Percentiles rank a stretch among this genome's conserved stretches.
These are phyloP conservation scores for Cicer pinnatifidum DNA, from an alignment of 306 rosid species.

Conservation along the genomic window DNA sequence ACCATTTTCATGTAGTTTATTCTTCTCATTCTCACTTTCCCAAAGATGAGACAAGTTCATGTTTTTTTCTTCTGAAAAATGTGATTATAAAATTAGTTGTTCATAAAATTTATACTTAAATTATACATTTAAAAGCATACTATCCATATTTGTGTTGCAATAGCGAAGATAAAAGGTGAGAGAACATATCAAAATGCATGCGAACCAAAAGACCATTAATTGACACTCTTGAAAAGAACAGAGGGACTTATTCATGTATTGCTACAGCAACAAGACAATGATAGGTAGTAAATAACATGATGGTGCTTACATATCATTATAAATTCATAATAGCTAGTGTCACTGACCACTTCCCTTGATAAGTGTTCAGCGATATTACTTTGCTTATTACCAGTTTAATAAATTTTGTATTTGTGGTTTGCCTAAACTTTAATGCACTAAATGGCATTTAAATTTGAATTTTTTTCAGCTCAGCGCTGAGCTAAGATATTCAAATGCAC, in stretches of 20 bases:
- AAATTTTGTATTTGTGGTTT: constrained; percentile 2
- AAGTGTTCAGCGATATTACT: not conserved
- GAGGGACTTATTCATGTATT: not conserved
- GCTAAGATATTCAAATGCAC: constrained; percentile 29
- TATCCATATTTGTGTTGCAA: constrained; percentile 9
- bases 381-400: not conserved
- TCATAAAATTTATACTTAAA: constrained; percentile 10
- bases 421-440: constrained; percentile 19
- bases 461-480: constrained; percentile 29
- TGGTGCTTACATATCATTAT: constrained; percentile 14
- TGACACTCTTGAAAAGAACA: constrained; percentile 18
- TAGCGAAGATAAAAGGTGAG: constrained; percentile 20
- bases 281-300: not conserved
- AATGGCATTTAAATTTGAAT: constrained; percentile 9
- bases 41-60: constrained; percentile 28
- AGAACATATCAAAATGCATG: constrained; percentile 1
- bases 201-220: constrained; percentile 9
- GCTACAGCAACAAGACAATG: constrained; percentile 19
- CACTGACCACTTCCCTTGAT: constrained; percentile 21
- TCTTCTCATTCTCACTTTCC: constrained; percentile 40
- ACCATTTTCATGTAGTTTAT: constrained; percentile 3
- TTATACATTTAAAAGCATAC: constrained; percentile 12
- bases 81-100: constrained; percentile 21
- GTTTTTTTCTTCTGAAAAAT: constrained; percentile 34
- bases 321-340: constrained; percentile 22